Percentiles rank a stretch among this genome's conserved stretches.
phyloP scores from a whole-genome alignment of 257 asterid species.

The Galeopsis tetrahit region DNA sequence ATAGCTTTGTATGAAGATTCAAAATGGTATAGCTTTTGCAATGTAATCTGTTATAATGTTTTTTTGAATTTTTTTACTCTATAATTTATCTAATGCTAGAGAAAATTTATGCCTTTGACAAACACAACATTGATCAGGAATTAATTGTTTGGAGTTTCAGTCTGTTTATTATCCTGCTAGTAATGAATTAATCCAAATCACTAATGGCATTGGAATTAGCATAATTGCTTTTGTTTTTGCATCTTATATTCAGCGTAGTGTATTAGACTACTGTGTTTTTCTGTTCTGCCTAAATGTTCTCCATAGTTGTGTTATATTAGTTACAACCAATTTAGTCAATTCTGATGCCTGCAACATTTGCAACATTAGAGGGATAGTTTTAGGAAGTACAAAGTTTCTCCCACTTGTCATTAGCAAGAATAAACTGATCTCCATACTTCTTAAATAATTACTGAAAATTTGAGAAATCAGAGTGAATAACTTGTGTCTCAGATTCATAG shows the following conservation, averaged over 20 bases:
- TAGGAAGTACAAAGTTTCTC: conserved; percentile 6
- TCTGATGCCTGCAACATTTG: not conserved
- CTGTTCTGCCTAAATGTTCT: not conserved
- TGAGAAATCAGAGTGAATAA: not conserved
- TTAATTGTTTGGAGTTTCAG: not conserved
- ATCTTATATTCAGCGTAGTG: too few relatives aligned
- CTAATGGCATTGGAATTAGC: not conserved
- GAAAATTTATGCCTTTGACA: not conserved
- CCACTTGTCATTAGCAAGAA: not conserved
- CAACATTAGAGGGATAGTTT: not conserved
- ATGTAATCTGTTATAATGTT: not conserved
- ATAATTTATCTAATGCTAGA: not conserved
- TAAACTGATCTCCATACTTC: not conserved
- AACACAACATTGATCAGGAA: not conserved
- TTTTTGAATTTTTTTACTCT: not conserved
- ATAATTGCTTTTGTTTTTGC: not conserved
- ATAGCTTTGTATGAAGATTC: not conserved
- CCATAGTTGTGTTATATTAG: not conserved
- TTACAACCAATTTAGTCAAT: not conserved
- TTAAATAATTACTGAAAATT: not conserved
- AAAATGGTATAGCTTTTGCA: conserved; percentile 10
- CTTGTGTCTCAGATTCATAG: not conserved
- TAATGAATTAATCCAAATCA: not conserved
- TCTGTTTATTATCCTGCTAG: not conserved
- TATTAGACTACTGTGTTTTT: not conserved